Conservation (phyloP, 1,139 yeast genomes). For the Pichia sp. region DNA sequence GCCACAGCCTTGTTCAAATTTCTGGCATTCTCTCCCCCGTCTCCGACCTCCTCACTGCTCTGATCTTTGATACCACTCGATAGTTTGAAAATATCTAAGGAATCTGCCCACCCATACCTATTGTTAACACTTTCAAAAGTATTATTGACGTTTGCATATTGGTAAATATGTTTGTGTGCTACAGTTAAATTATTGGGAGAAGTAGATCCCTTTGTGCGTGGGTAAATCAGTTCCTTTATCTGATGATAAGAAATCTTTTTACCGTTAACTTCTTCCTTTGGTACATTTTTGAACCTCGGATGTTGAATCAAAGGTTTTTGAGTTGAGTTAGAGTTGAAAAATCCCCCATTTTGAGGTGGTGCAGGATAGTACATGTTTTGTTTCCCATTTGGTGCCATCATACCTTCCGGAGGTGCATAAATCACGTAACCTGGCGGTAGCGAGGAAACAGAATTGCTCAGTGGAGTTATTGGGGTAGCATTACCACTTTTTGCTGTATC, state of each 20-base stretch:
- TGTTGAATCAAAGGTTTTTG: slow-evolving; percentile 6
- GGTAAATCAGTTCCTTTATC: slow-evolving; percentile 18
- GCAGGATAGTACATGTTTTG: not conserved
- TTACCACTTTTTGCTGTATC: not conserved
- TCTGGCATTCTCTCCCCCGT: not conserved
- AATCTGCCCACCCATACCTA: slow-evolving; percentile 21
- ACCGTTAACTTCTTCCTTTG: slow-evolving; percentile 15
- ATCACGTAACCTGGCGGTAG: slow-evolving; percentile 9
- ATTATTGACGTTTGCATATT: slow-evolving; percentile 20
- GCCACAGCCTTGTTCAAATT: not conserved
- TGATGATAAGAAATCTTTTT: slow-evolving; percentile 16
- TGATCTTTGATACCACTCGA: slow-evolving; percentile 13
- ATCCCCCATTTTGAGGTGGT: not conserved
- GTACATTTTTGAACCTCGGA: slow-evolving; percentile 17
- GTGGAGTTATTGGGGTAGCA: slow-evolving; percentile 11
- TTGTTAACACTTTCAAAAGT: slow-evolving; percentile 21
- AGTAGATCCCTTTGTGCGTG: slow-evolving; percentile 15
- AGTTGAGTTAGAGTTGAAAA: not conserved
- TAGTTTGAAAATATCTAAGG: slow-evolving; percentile 16
- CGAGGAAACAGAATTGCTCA: slow-evolving; percentile 4
- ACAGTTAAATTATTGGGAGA: slow-evolving; percentile 15
- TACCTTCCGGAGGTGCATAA: slow-evolving; percentile 7
- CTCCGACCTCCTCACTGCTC: not conserved
- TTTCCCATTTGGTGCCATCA: slow-evolving; percentile 8
- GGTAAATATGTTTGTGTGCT: slow-evolving; percentile 20